phyloP scores from a whole-genome alignment of 2,329 filamentous ascomycete genomes.

The Fusarium sp. region DNA sequence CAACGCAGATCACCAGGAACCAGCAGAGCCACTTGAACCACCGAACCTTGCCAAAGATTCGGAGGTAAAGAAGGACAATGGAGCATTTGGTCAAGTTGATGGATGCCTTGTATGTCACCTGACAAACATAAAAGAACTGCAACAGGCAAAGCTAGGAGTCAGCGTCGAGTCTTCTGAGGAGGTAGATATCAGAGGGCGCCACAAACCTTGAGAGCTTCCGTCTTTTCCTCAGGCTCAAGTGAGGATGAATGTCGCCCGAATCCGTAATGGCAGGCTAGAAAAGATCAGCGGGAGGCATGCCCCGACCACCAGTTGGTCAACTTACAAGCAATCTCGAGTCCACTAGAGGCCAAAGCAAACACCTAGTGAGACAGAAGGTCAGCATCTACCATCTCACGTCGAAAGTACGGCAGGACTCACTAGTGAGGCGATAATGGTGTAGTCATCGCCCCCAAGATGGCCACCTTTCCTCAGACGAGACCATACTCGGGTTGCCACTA shows the following conservation, averaged over 20 bases:
- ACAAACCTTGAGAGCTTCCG: constrained; percentile 40
- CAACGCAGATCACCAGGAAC: constrained; percentile 44
- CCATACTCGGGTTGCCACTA: constrained; percentile 41
- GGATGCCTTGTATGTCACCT: constrained; percentile 52
- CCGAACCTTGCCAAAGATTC: constrained; percentile 51
- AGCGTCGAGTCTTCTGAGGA: not conserved
- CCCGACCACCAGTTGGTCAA: not conserved
- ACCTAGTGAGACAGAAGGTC: constrained; percentile 8
- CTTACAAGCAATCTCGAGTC: constrained; percentile 36
- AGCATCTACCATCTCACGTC: not conserved
- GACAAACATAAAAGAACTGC: constrained; percentile 48
- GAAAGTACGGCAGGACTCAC: constrained; percentile 15
- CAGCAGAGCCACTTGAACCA: constrained; percentile 48
- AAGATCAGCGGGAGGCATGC: constrained; percentile 1
- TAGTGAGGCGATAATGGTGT: constrained; percentile 39
- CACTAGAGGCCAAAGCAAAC: constrained; percentile 35
- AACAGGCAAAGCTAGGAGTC: not conserved
- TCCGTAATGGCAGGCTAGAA: constrained; percentile 44
- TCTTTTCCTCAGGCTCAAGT: constrained; percentile 30
- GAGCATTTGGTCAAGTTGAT: constrained; percentile 54
- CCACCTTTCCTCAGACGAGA: constrained; percentile 38
- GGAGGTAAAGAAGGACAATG: constrained; percentile 54
- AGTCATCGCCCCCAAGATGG: constrained; percentile 45
- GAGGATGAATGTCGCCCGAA: constrained; percentile 40
- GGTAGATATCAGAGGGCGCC: not conserved